Evolutionary conservation across 2,329 filamentous ascomycete species (phyloP).

Genomic region (Pseudopyricularia javanii): DNA sequence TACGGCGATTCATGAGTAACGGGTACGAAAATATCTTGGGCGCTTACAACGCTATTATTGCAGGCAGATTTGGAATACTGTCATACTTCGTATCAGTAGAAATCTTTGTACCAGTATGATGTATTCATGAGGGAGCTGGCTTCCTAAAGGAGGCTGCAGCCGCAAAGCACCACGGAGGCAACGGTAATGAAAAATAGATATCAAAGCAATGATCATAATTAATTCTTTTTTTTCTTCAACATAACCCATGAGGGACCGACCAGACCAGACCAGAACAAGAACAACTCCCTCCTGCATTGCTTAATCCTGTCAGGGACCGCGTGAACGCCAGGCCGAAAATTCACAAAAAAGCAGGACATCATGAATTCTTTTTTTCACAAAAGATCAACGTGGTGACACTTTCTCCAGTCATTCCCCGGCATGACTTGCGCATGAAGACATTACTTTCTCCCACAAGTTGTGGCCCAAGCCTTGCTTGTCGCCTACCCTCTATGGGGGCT

Average conservation of each 20-base stretch:
- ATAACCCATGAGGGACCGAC: not conserved
- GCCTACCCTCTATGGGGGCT: not conserved
- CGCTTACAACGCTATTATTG: too few species aligned
- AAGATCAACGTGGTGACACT: not conserved
- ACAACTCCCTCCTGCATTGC: not conserved
- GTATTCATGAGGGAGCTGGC: too few species aligned
- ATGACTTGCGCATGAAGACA: not conserved
- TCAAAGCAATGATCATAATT: not conserved
- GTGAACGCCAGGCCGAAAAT: not conserved
- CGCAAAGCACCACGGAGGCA: too few species aligned
- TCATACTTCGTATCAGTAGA: too few species aligned
- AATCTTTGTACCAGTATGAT: too few species aligned
- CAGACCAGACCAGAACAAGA: too few species aligned
- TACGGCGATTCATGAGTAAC: too few species aligned
- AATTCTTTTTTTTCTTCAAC: not conserved
- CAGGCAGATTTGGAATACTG: too few species aligned
- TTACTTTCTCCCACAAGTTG: not conserved
- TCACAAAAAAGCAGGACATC: not conserved
- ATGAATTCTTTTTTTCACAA: not conserved
- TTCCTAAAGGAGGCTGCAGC: too few species aligned
- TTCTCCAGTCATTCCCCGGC: not conserved
- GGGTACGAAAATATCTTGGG: too few species aligned
- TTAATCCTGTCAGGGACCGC: not conserved
- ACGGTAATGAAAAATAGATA: not conserved
- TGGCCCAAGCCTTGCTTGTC: not conserved